Evolutionary conservation across 169 alveolate species (phyloP), one percentile per base, ranked within the genome.

Genomic region (Eimeria brunetti): DNA sequence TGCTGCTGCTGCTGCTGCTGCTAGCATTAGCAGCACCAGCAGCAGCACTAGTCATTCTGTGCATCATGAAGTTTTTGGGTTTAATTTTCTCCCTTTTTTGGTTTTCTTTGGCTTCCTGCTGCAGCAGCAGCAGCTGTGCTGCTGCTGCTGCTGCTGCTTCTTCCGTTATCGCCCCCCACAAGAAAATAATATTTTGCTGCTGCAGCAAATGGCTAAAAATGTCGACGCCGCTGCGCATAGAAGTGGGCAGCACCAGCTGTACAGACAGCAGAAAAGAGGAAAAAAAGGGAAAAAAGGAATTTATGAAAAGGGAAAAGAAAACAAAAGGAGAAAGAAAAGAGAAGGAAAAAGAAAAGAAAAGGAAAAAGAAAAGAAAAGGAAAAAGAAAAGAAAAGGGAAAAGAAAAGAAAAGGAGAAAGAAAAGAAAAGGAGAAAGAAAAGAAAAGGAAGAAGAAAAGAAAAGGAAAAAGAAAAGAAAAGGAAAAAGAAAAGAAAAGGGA

Each of bases 111-210:
- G 60, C 7, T 38, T 78, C 67, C 27, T 64, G 36, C 16, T 49
- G 49, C 60, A 78, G 44, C 69, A 49, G 60, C 36, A 78, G 67
- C 88, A 78, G 88, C 88, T 78, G 88, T 27, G 88, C 88, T 78
- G 88, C 67, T 20, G 27, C 38, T 46, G 88, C 60, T 24, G 67
- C 88, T 22, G 88, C 88, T 11, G 49, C 67, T 24, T 78, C 88
- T 18, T 78, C 88, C 36, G 88, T 78, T 12, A 78, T 27, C 16
- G 88, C 64, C 41, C 88, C 88, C 88, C 88, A 78, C 38, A 78
- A 33, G 44, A 78, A 78, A 16, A 78, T 78, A 14, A 14, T 38
- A 12, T n/a, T 46, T 24, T 49, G 41, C 36, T 41, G 44, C 6
- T 78, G 88, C 88, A 78, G 41, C 41, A 78, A 78, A 49, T 78